These are phyloP conservation scores for Amanita jacksonii DNA, from an alignment of 768 basidiomycete species.

Conservation along the genomic window DNA sequence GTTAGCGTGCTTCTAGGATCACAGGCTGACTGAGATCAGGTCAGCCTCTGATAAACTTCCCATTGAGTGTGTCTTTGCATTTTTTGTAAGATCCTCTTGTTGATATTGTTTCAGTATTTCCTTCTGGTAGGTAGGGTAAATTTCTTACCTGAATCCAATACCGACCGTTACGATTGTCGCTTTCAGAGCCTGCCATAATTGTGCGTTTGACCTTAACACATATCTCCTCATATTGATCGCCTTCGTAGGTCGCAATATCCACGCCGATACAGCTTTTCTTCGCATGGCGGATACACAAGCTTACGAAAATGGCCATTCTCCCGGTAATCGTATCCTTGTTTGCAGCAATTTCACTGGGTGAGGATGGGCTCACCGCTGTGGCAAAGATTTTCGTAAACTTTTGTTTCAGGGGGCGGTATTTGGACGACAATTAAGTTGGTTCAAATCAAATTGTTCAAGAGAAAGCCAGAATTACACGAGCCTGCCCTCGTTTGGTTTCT, in stretches of 20 bases:
- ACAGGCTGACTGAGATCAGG: constrained; percentile 14
- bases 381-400: no score
- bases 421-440: constrained; percentile 29
- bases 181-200: constrained; percentile 25
- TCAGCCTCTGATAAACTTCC: constrained; percentile 25
- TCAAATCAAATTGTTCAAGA: constrained; percentile 25
- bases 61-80: constrained; percentile 18
- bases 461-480: constrained; percentile 35
- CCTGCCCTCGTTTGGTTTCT: constrained; percentile 37
- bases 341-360: constrained; percentile 28
- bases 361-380: no score
- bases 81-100: neutral
- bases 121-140: constrained; percentile 13
- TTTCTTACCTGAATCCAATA: neutral
- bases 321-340: constrained; percentile 23
- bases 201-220: no score
- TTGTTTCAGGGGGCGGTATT: constrained; percentile 27
- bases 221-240: no score
- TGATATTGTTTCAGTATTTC: constrained; percentile 19
- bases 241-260: constrained; percentile 35
- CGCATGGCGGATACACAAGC: constrained; percentile 31
- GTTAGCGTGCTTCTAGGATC: neutral
- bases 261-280: constrained; percentile 40
- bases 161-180: neutral
- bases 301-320: constrained; percentile 29